These are phyloP conservation scores for Pseudogymnoascus sp. DNA, from an alignment of 2,329 filamentous ascomycete genomes.

Conservation along the genomic window DNA sequence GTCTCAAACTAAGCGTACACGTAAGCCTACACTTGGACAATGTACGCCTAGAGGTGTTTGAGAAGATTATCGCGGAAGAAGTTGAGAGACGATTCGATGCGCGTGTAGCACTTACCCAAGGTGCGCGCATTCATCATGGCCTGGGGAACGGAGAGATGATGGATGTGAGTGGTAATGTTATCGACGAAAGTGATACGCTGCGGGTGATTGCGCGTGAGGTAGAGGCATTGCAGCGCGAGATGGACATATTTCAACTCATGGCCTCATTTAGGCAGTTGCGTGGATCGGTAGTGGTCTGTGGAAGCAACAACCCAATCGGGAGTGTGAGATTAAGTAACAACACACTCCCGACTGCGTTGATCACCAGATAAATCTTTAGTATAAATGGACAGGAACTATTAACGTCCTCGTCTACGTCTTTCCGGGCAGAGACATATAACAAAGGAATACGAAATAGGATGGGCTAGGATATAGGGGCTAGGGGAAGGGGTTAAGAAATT, in stretches of 20 bases:
- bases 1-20: background rate
- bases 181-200: background rate
- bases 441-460: background rate
- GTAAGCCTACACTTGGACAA: background rate
- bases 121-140: background rate
- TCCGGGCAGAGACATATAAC: background rate
- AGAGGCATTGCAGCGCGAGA: background rate
- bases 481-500: background rate
- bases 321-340: too few relatives aligned
- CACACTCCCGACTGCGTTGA: too few relatives aligned
- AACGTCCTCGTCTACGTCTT: background rate
- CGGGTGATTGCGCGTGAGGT: background rate
- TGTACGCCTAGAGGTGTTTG: background rate
- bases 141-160: background rate
- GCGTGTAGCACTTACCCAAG: background rate
- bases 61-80: background rate
- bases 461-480: background rate
- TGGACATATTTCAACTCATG: background rate
- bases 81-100: background rate
- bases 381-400: too few relatives aligned
- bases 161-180: background rate
- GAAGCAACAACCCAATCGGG: background rate
- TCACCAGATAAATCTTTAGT: too few relatives aligned
- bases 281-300: background rate
- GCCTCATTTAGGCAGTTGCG: background rate